Conservation (phyloP, 345 rosid species). For the Gossypium thurberi region DNA sequence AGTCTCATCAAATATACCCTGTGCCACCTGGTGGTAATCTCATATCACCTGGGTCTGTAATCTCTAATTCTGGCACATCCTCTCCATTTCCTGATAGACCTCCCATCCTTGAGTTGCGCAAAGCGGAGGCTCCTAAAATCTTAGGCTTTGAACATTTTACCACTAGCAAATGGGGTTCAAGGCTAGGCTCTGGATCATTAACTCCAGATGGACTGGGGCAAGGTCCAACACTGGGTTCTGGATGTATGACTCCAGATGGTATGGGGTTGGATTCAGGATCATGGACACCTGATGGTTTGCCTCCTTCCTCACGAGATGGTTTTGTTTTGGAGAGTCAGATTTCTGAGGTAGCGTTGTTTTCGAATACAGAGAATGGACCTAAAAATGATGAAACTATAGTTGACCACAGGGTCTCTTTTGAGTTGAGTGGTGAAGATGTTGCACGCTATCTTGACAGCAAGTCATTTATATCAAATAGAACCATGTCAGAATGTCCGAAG, state of each 20-base stretch:
- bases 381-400: conserved; percentile 32
- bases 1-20: conserved; percentile 49
- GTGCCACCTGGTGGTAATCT: conserved; percentile 79
- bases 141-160: conserved; percentile 62
- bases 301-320: conserved; percentile 35
- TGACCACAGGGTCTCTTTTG: conserved; percentile 81
- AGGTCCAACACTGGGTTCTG: conserved; percentile 71
- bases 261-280: conserved; percentile 60
- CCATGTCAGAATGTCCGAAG: conserved; percentile 25
- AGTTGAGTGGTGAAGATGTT: conserved; percentile 89
- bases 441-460: conserved; percentile 78
- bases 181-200: conserved; percentile 74
- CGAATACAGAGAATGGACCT: conserved; percentile 39
- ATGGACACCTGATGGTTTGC: conserved; percentile 58
- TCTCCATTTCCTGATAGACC: conserved; percentile 75
- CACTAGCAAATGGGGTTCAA: conserved; percentile 72
- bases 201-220: conserved; percentile 71
- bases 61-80: conserved; percentile 77
- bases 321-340: conserved; percentile 31
- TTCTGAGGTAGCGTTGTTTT: conserved; percentile 41
- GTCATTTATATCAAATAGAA: conserved; percentile 31
- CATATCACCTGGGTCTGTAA: conserved; percentile 71
- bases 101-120: conserved; percentile 47
- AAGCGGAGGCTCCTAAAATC: conserved; percentile 59
- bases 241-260: conserved; percentile 66